Conservation (phyloP, 768 basidiomycete species). For the Pisolithus tinctorius region DNA sequence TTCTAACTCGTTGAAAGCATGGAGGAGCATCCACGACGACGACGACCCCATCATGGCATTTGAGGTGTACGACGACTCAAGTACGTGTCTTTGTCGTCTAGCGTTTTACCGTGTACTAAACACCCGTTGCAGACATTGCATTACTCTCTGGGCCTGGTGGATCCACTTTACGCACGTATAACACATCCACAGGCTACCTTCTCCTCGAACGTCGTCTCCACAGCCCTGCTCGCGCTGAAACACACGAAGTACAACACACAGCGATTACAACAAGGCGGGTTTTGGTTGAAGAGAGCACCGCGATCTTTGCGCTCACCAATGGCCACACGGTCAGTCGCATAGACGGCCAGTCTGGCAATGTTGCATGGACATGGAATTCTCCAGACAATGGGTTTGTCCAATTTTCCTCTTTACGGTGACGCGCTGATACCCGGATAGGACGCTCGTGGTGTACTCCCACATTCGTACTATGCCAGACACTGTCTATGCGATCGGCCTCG, state of each 20-base stretch:
- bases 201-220: slow-evolving; percentile 62
- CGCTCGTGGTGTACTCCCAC: slow-evolving; percentile 56
- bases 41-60: slow-evolving; percentile 64
- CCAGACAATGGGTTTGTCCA: slow-evolving; percentile 55
- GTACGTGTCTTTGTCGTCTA: slow-evolving; percentile 34
- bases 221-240: slow-evolving; percentile 32
- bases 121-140: slow-evolving; percentile 46
- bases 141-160: slow-evolving; percentile 74
- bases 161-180: slow-evolving; percentile 61
- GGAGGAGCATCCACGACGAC: slow-evolving; percentile 74
- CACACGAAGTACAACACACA: slow-evolving; percentile 46
- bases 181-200: slow-evolving; percentile 55
- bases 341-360: slow-evolving; percentile 42
- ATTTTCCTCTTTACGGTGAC: not conserved
- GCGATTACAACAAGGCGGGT: slow-evolving; percentile 41
- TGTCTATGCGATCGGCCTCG: slow-evolving; percentile 49
- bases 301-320: slow-evolving; percentile 50
- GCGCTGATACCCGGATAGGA: slow-evolving; percentile 34
- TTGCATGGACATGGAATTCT: slow-evolving; percentile 68
- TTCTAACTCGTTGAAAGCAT: slow-evolving; percentile 38
- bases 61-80: slow-evolving; percentile 44
- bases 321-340: slow-evolving; percentile 53
- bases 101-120: not conserved
- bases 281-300: slow-evolving; percentile 20
- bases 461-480: slow-evolving; percentile 46